phyloP scores from a whole-genome alignment of 768 basidiomycete species.

The Pleurotus tuoliensis region DNA sequence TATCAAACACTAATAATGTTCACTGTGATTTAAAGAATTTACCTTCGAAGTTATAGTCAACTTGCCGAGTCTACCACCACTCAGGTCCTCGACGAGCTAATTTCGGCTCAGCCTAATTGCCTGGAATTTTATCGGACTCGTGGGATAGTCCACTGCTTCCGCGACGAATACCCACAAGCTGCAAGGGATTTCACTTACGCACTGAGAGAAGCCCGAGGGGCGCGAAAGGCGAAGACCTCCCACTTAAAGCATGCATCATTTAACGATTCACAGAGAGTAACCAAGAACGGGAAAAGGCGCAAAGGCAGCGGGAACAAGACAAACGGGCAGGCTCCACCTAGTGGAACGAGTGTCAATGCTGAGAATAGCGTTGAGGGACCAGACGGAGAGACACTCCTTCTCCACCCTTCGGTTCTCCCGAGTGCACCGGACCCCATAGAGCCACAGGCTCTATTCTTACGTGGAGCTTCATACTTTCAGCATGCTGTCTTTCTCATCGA shows the following conservation, averaged over 20 bases:
- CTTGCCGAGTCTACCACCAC: constrained; percentile 82
- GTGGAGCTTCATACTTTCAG: constrained; percentile 80
- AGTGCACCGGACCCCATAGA: constrained; percentile 87
- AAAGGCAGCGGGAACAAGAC: constrained; percentile 40
- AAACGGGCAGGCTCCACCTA: constrained; percentile 66
- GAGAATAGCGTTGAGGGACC: constrained; percentile 42
- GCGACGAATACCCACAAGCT: constrained; percentile 74
- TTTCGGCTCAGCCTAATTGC: constrained; percentile 65
- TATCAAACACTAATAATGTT: constrained; percentile 9
- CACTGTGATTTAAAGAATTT: constrained; percentile 7
- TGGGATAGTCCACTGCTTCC: constrained; percentile 88
- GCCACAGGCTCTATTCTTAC: constrained; percentile 77
- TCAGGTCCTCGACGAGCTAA: constrained; percentile 74
- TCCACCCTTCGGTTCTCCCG: constrained; percentile 73
- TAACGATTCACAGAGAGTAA: constrained; percentile 30
- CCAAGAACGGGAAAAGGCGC: constrained; percentile 48
- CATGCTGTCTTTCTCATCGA: constrained; percentile 77
- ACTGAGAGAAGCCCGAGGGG: constrained; percentile 69
- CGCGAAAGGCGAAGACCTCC: constrained; percentile 58
- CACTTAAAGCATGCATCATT: constrained; percentile 32
- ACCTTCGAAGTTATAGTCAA: constrained; percentile 48
- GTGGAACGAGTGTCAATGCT: constrained; percentile 51
- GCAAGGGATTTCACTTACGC: constrained; percentile 80
- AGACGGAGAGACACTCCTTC: constrained; percentile 47
- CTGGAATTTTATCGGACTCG: constrained; percentile 86